Base-by-base conservation (phyloP, 768 basidiomycete species). In the Mrakia gelida region DNA sequence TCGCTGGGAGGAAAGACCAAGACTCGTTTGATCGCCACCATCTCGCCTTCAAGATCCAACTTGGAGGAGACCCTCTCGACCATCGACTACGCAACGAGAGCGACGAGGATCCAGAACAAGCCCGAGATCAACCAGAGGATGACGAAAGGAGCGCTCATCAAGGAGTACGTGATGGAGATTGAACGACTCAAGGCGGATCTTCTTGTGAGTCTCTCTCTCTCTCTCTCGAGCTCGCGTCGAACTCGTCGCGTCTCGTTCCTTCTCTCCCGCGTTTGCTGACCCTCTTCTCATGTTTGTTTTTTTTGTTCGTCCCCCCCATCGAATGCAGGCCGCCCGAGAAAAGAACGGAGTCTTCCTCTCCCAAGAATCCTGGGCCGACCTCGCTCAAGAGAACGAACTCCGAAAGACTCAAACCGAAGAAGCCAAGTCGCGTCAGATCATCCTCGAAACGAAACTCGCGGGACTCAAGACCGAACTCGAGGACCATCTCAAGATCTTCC, bases 31-130 rank as follows among this genome's bases (percentile, higher is more conserved):
- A 92, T 99, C 80, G 97, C 95, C 0, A 98, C 97, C 9, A 89
- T 98, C 81, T 96, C 94, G 13, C 96, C 97, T 0, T 92, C 94
- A 7, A 90, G 93, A 32, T 92, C 90, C 34, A 98, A 96, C 83
- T 89, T 96, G 86, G 97, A 99, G 84, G 97, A 98, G 85, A 98
- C 97, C 0, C 88, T 97, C 28, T 97, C 95, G 3, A 99, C 97
- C 0, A 90, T 99, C 63, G 95, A 98, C 84, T 99, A 99, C 81
- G 96, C 97, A 43, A 88, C 94, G 67, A 90, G 93, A 34, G 97
- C 97, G 41, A 98, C 96, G 83, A 92, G 92, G 34, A 98, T 99
- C 82, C 89, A 90, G 72, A 98, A 98, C 86, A 91, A 92, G 81
- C 97, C 97, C 11, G 95, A 98, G 84, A 85, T 97, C 56, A 98